Percentiles rank a stretch among this genome's conserved stretches.
Evolutionary conservation across 306 rosid species (phyloP).

Genomic region (Pterocarpus macrocarpus): DNA sequence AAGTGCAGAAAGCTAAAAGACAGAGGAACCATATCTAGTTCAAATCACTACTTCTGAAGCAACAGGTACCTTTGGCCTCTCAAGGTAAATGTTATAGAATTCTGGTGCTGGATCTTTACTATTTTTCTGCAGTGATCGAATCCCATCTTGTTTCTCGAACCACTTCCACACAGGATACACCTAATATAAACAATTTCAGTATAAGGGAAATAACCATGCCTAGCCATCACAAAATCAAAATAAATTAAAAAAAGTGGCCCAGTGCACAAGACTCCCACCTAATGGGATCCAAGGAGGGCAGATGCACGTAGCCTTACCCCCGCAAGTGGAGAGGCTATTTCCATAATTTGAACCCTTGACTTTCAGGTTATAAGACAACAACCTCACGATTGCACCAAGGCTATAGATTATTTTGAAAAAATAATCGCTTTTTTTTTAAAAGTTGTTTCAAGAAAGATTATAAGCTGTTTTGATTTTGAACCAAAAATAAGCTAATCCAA

Average conservation of each 20-base stretch:
- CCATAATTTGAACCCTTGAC: too few relatives aligned
- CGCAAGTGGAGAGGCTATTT: too few relatives aligned
- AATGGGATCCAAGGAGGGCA: too few relatives aligned
- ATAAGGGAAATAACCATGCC: conserved; percentile 12
- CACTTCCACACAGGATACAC: conserved; percentile 99
- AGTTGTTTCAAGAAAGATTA: neutral
- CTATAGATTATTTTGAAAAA: neutral
- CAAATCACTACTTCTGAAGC: conserved; percentile 19
- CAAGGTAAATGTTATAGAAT: conserved; percentile 96
- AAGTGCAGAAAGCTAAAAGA: neutral
- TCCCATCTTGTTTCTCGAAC: conserved; percentile 99
- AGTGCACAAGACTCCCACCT: too few relatives aligned
- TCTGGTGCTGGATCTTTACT: conserved; percentile 97
- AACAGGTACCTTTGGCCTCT: conserved; percentile 88
- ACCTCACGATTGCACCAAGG: neutral
- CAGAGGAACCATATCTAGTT: neutral
- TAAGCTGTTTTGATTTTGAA: neutral
- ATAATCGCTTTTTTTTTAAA: neutral
- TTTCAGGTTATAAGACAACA: neutral
- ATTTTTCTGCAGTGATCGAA: conserved; percentile 91
- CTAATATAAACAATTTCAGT: conserved; percentile 50
- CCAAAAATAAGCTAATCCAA: neutral
- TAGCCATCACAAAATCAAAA: conserved; percentile 14
- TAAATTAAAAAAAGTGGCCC: too few relatives aligned
- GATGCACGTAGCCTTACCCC: too few relatives aligned